Evolutionary conservation across 1,139 yeast genomes (phyloP).

Genomic region (Blastobotrys proliferans): DNA sequence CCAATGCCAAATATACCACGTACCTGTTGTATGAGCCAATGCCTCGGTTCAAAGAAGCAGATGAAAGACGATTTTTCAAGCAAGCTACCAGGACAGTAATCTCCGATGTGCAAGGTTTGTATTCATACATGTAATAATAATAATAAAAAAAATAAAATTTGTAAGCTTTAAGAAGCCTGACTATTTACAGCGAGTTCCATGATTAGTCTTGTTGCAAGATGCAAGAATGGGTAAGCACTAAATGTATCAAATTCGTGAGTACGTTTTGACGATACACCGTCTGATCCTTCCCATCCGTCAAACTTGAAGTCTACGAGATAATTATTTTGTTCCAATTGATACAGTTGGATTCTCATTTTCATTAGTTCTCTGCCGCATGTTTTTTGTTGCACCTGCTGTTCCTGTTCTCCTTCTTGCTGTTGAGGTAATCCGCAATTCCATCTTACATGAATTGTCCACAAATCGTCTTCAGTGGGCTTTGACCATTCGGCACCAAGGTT

Average conservation of each 20-base stretch:
- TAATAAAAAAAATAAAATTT: background rate
- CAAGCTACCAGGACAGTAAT: conserved; percentile 26
- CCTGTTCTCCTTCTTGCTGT: conserved; percentile 24
- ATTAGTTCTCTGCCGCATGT: conserved; percentile 58
- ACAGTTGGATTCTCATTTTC: conserved; percentile 96
- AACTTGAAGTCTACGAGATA: conserved; percentile 95
- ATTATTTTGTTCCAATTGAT: conserved; percentile 92
- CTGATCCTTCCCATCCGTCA: conserved; percentile 79
- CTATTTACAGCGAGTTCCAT: conserved; percentile 96
- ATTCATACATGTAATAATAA: conserved; percentile 13
- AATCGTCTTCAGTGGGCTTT: conserved; percentile 86
- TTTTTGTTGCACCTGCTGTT: conserved; percentile 7
- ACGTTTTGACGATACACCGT: background rate
- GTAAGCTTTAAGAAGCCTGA: conserved; percentile 29
- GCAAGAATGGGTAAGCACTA: conserved; percentile 92
- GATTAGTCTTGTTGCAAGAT: conserved; percentile 83
- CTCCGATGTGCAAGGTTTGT: conserved; percentile 24
- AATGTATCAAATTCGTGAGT: conserved; percentile 50
- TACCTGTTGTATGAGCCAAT: conserved; percentile 24
- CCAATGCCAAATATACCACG: conserved; percentile 12
- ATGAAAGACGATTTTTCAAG: conserved; percentile 28
- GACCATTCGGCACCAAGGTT: conserved; percentile 98
- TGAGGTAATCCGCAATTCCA: conserved; percentile 71
- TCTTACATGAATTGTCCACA: conserved; percentile 96
- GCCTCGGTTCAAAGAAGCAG: conserved; percentile 27